Evolutionary conservation across 2,329 filamentous ascomycete genomes (phyloP).

Genomic region (Cryphonectria naterciae): DNA sequence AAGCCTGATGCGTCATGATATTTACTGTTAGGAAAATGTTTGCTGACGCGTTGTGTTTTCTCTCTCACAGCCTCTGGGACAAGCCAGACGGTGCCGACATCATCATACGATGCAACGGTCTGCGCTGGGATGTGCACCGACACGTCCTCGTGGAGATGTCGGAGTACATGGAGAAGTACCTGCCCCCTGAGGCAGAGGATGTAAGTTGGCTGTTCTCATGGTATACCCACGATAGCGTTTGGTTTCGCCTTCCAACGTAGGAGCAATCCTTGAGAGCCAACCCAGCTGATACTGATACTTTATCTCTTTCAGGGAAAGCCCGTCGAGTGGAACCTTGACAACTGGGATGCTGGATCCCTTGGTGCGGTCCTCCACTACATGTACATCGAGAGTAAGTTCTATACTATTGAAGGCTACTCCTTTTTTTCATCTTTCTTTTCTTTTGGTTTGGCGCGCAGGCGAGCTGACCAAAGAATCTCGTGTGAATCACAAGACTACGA

Average conservation of each 20-base stretch:
- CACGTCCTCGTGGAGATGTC: slow-evolving; percentile 23
- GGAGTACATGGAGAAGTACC: slow-evolving; percentile 22
- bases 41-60: slow-evolving; percentile 1
- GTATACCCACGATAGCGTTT: too few relatives aligned
- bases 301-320: slow-evolving; percentile 1
- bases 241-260: too few relatives aligned
- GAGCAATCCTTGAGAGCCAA: not conserved
- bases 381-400: slow-evolving; percentile 34
- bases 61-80: slow-evolving; percentile 11
- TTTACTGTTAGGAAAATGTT: not conserved
- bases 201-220: slow-evolving; percentile 15
- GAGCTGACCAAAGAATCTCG: not conserved
- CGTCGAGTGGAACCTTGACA: slow-evolving; percentile 20
- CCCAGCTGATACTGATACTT: slow-evolving; percentile 4
- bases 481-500: slow-evolving; percentile 31
- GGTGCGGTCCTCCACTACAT: slow-evolving; percentile 35
- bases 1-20: not conserved
- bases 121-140: slow-evolving; percentile 25
- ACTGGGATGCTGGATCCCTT: slow-evolving; percentile 31
- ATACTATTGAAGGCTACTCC: not conserved
- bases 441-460: not conserved
- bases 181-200: slow-evolving; percentile 16
- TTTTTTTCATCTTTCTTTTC: not conserved
- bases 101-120: slow-evolving; percentile 9
- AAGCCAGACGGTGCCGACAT: slow-evolving; percentile 9